Base-by-base conservation (phyloP, 768 basidiomycete genomes). In the Boletus tomentosulus region DNA sequence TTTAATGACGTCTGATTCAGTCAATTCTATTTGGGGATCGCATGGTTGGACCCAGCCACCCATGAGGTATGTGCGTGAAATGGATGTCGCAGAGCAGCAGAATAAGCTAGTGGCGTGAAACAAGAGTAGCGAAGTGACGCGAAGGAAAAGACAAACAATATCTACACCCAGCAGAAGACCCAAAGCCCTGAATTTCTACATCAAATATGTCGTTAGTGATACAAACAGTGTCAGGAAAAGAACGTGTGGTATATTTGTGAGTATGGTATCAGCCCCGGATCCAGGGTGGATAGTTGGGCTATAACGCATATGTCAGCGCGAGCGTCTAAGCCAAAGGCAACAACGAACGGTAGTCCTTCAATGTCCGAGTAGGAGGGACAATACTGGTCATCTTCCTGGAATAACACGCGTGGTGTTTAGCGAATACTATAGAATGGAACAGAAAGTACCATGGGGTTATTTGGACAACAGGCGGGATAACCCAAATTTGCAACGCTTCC, bases 291-390 rank as follows among this genome's bases (percentile, higher is more conserved):
- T 62, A 19, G 71, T 62, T 11, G 72, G 71, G 2, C 72, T 73
- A 46, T n/a, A 44, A 33, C 22, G 9, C 19, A n/a, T 28, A 8
- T 39, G 24, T 66, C 43, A 67, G 53, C 16, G 49, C 6, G 25
- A 28, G 28, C 16, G 31, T 12, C 19, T 42, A 2, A 25, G 1
- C 6, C 4, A 44, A 22, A 22, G 43, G 54, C 22, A 39, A 19
- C 1, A 46, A 57, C 85, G 53, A 59, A 87, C 87, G 86, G 76
- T 55, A 85, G 66, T 27, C 82, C 83, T 60, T 81, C 80, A 46
- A 76, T 66, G 60, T 86, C 86, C 38, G 87, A 89, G 65, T 79
- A 89, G 0, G 87, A 89, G 27, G 84, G 78, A 63, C 88, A 90
- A 35, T 81, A 79, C 48, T 78, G 70, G 75, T 80, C 25, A 59